Evolutionary conservation across 768 basidiomycete species (phyloP), one percentile per base, ranked within the genome.

Genomic region (Lanmaoa pseudosensibilis): DNA sequence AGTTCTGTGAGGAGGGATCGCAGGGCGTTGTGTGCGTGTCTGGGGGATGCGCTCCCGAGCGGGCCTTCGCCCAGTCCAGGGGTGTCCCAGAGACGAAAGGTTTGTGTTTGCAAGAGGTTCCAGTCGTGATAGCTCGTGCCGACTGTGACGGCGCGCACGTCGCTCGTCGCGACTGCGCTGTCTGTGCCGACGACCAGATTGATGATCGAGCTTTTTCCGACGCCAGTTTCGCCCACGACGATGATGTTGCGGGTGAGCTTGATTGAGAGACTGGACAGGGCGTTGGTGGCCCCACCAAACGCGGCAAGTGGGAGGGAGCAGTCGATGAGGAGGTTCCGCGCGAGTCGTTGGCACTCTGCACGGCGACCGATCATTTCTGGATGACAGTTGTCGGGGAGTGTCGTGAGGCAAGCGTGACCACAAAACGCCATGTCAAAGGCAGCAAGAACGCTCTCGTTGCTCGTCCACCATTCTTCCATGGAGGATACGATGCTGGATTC

Each of bases 151-250:
- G 65, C 62, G 34, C 50, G 18, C 25, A 44, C 66, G 30, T 66
- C 61, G 43, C 61, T 68, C 5, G 50, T 15, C 2, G 51, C 47
- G 33, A 51, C 4, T 10, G 66, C 67, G 34, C 61, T 63, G 13
- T 66, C 58, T 45, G 38, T 2, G 18, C 58, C 65, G 10, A 55
- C 34, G 12, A 63, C 54, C 1, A 67, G 41, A 38, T 67, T 67
- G 25, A 67, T 50, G 27, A 52, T 36, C 3, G 65, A 68, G 40
- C 66, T 66, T 55, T 67, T 67, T 25, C 65, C 65, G 6, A 52
- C 61, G 21, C 65, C 78, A 0, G 71, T 71, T 57, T 76, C 74
- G 5, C 78, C 78, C 16, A 79, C 78, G 19, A 79, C 46, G 45
- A 80, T 62, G 46, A 79, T 55, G 48, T 74, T 69, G 44, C 59